phyloP scores from a whole-genome alignment of 2,329 filamentous ascomycete genomes.

The Pseudogymnoascus sp. region DNA sequence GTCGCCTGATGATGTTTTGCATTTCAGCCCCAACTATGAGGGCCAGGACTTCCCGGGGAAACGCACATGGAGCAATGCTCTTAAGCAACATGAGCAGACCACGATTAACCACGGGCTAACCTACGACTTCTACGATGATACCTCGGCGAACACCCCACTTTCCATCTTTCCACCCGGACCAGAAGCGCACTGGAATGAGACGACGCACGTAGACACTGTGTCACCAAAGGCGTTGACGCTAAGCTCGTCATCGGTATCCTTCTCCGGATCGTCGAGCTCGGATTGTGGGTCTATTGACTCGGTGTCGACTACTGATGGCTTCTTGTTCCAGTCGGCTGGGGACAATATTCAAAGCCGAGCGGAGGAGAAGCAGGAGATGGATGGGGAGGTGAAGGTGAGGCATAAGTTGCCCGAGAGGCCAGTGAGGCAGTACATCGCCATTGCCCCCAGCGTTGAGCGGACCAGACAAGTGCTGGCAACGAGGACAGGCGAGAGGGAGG shows the following conservation, averaged over 20 bases:
- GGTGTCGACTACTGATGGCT: neutral
- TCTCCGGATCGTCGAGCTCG: neutral
- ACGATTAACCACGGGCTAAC: neutral
- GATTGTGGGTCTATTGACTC: neutral
- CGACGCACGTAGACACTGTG: neutral
- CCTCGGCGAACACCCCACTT: fast-evolving
- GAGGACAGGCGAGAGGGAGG: neutral
- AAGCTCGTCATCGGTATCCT: neutral
- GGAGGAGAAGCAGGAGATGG: neutral
- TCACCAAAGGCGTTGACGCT: neutral
- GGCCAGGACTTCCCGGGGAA: neutral
- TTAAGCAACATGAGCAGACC: neutral
- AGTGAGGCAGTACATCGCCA: neutral
- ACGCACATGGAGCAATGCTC: neutral
- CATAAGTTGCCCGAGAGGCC: neutral
- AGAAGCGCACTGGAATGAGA: neutral
- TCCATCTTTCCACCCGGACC: too few relatives aligned
- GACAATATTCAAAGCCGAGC: neutral
- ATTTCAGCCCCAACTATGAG: neutral
- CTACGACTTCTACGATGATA: neutral
- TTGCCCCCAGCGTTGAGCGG: neutral
- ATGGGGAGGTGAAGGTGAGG: neutral
- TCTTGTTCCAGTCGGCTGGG: neutral
- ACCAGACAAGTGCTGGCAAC: neutral
- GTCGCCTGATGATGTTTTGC: neutral